Evolutionary conservation across 257 asterid species (phyloP), one percentile per base, ranked within the genome.

Genomic region (Penstemon barbatus): DNA sequence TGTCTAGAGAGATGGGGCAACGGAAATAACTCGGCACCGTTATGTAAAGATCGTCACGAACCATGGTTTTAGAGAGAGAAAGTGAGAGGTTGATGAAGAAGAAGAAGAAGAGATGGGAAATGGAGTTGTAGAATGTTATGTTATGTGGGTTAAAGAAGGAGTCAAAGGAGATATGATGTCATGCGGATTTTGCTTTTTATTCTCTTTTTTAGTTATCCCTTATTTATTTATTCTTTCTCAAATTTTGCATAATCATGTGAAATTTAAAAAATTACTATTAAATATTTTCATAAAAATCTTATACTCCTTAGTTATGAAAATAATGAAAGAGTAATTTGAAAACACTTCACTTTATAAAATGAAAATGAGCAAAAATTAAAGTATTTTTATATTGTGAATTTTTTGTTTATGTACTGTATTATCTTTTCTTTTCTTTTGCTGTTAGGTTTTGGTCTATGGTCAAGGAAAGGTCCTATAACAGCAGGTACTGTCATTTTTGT

Each of bases 1-100:
- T 83, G 60, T 91, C 97, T 0, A 91, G 80, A 3, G 97, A 83
- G 64, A 91, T 91, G 4, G 97, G 97, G 60, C 97, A 91, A 39
- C 89, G 81, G 78, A 91, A 91, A 7, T 85, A 82, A 45, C 71
- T 75, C 7, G 97, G 97, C n/a, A 85, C 83, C 11, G 81, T 70
- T 38, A 73, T 65, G 74, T 70, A 79, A 54, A 78, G 18, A 74
- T 88, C 96, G 49, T 85, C 89, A 12, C 66, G 77, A 73, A 81
- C 83, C 95, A 91, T 88, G 49, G 49, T 37, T 54, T 8, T 9
- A 65, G 80, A 74, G 61, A 66, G 75, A 76, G 77, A 73, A 6
- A 48, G 68, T 15, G 46, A 55, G 52, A 18, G 41, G 7, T 15
- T 15, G 18, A 15, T 15, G 66, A 49, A 74, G 69, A 8, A 54